These are phyloP conservation scores for Eucalyptus decipiens DNA, from an alignment of 345 rosid genomes.

Conservation along the genomic window DNA sequence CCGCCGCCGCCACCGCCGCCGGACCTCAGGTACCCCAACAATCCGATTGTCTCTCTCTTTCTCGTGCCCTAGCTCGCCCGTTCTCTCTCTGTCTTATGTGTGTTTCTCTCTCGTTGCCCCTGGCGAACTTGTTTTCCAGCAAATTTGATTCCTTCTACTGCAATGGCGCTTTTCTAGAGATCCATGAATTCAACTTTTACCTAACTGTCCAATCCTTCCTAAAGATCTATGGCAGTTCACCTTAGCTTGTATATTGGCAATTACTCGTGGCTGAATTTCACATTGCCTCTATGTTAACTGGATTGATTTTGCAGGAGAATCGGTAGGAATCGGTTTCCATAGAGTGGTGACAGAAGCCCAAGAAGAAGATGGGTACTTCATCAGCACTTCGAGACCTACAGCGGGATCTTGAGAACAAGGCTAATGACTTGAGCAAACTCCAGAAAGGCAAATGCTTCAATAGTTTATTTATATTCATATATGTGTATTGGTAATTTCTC, in stretches of 20 bases:
- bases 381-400: slow-evolving; percentile 61
- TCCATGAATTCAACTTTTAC: not conserved
- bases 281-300: not conserved
- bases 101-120: not conserved
- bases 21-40: not conserved
- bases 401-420: slow-evolving; percentile 74
- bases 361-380: slow-evolving; percentile 51
- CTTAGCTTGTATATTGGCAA: not conserved
- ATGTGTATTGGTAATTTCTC: not conserved
- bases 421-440: slow-evolving; percentile 67
- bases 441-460: slow-evolving; percentile 49
- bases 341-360: not conserved
- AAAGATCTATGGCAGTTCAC: not conserved
- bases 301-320: not conserved
- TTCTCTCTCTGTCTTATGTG: not conserved
- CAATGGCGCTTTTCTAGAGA: not conserved
- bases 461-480: not conserved
- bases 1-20: not conserved
- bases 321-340: not conserved
- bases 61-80: not conserved
- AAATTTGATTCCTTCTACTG: not conserved
- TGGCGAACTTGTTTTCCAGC: not conserved
- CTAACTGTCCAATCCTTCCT: not conserved
- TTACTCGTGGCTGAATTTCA: not conserved
- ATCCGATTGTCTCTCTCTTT: not conserved